These are phyloP conservation scores for Pleurotus tuber-regium DNA, from an alignment of 768 basidiomycete species.

Conservation along the genomic window DNA sequence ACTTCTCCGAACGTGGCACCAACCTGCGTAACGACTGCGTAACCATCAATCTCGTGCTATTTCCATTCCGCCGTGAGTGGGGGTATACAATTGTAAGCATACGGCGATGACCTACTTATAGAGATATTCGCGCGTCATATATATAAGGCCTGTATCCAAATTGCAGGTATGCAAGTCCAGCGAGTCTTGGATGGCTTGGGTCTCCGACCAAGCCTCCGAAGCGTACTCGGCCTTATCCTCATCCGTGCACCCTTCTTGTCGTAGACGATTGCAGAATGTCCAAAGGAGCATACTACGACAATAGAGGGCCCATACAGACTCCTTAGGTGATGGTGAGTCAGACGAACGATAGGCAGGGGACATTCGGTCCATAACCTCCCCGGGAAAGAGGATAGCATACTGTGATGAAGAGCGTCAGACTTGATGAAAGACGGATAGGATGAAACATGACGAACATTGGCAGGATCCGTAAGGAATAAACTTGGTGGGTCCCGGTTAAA, in stretches of 20 bases:
- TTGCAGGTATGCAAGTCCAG: constrained; percentile 70
- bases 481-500: constrained; percentile 56
- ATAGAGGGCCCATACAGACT: constrained; percentile 80
- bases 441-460: constrained; percentile 50
- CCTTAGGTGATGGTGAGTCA: constrained; percentile 58
- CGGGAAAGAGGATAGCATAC: constrained; percentile 71
- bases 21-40: constrained; percentile 65
- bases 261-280: constrained; percentile 62
- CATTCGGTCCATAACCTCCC: constrained; percentile 58
- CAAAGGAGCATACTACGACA: constrained; percentile 81
- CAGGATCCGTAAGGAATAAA: constrained; percentile 60
- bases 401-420: constrained; percentile 25
- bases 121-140: constrained; percentile 67
- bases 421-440: constrained; percentile 3
- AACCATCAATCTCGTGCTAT: constrained; percentile 64
- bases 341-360: constrained; percentile 36
- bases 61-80: constrained; percentile 1
- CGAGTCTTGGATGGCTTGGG: constrained; percentile 62
- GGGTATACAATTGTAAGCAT: constrained; percentile 12
- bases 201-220: constrained; percentile 64
- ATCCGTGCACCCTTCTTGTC: constrained; percentile 36
- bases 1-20: constrained; percentile 25
- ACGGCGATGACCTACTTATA: constrained; percentile 56
- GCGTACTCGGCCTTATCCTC: constrained; percentile 61
- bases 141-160: constrained; percentile 63